A percentile compares a stretch with the other conserved stretches of the same genome.
phyloP scores from a whole-genome alignment of 805 yeast species.

The Cyberlindnera samutprakarnensis region DNA sequence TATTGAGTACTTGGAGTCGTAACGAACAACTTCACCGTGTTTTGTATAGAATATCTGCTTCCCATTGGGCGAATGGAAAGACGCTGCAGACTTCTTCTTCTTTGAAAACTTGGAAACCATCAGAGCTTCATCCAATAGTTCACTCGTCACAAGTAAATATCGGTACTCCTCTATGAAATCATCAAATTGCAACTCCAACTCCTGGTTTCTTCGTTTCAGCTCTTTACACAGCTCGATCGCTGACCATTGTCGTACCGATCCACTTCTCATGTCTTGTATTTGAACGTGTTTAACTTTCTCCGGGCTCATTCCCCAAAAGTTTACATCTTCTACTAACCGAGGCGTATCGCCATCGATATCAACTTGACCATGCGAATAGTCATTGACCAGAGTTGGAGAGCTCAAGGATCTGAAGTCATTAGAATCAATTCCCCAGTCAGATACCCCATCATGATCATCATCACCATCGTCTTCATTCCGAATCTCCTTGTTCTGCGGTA shows the following conservation, averaged over 20 bases:
- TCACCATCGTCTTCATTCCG: neutral
- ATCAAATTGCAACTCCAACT: slow-evolving; percentile 1
- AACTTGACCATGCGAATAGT: slow-evolving; percentile 2
- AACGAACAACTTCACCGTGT: slow-evolving; percentile 1
- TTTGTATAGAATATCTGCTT: neutral
- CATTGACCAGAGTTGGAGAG: slow-evolving; percentile 22
- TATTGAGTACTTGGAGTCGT: neutral
- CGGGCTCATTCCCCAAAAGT: slow-evolving; percentile 3
- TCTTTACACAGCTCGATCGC: neutral
- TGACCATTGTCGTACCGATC: neutral
- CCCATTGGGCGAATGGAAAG: neutral
- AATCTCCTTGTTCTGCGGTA: neutral
- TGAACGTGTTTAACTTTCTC: neutral
- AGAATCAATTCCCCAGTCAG: slow-evolving; percentile 22
- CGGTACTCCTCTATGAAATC: slow-evolving; percentile 43
- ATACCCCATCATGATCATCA: slow-evolving; percentile 9
- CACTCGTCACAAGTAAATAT: slow-evolving; percentile 41
- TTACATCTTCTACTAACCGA: slow-evolving; percentile 3
- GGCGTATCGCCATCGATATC: slow-evolving; percentile 1
- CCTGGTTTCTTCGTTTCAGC: neutral
- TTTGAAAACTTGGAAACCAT: slow-evolving; percentile 20
- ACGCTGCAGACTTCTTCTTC: slow-evolving; percentile 13
- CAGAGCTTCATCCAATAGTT: slow-evolving; percentile 34
- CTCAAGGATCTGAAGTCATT: slow-evolving; percentile 10
- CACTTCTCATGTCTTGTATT: neutral